These are phyloP conservation scores for Pichia sp. DNA, from an alignment of 1,139 yeast genomes.

Conservation along the genomic window DNA sequence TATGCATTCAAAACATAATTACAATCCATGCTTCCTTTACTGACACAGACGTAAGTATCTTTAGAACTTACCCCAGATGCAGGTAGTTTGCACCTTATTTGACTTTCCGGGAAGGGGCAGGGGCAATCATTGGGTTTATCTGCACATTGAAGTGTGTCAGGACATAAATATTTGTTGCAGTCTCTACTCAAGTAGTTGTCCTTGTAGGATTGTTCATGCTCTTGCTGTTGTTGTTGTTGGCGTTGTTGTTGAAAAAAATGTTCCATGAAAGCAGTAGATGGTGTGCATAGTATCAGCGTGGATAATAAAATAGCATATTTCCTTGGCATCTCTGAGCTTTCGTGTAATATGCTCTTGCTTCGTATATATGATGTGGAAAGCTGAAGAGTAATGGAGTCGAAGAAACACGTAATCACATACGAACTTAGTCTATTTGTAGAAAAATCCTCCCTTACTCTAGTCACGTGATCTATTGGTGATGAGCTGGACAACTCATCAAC, in stretches of 20 bases:
- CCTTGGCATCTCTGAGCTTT: no score
- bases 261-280: slow-evolving; percentile 15
- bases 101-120: slow-evolving; percentile 82
- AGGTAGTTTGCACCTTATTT: slow-evolving; percentile 72
- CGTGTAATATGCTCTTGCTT: no score
- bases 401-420: no score
- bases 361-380: no score
- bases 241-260: slow-evolving; percentile 25
- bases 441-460: no score
- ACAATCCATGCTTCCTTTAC: slow-evolving; percentile 61
- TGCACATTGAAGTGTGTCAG: slow-evolving; percentile 77
- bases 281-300: not conserved
- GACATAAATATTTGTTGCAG: slow-evolving; percentile 74
- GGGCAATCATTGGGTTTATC: slow-evolving; percentile 67
- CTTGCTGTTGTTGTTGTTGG: slow-evolving; percentile 32
- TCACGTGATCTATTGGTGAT: no score
- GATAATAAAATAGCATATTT: no score
- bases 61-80: slow-evolving; percentile 34
- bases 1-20: slow-evolving; percentile 59
- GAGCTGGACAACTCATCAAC: no score
- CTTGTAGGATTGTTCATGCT: slow-evolving; percentile 24
- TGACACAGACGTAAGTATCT: slow-evolving; percentile 59
- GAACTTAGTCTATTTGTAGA: no score
- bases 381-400: no score
- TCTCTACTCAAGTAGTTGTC: slow-evolving; percentile 27